These are phyloP conservation scores for Haematococcus lacustris DNA, from an alignment of 139 green algal species.

Conservation along the genomic window DNA sequence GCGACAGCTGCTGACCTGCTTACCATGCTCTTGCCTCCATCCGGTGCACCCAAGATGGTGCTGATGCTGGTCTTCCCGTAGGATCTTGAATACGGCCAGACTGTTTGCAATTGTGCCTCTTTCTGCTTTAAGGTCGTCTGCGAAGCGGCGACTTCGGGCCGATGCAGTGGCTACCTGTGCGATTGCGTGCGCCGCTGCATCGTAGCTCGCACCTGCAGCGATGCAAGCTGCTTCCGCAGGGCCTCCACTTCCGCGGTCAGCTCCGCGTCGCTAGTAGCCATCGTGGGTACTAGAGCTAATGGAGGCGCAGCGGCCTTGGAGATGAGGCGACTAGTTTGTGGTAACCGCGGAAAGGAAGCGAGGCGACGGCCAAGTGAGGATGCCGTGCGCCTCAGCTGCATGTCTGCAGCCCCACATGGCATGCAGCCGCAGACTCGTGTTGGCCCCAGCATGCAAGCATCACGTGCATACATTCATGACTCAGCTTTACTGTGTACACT, in stretches of 20 bases:
- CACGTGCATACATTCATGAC: too few relatives aligned
- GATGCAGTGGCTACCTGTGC: neutral
- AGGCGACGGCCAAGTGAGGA: too few relatives aligned
- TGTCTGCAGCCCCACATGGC: too few relatives aligned
- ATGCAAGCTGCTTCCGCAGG: conserved; percentile 21
- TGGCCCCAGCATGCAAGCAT: too few relatives aligned
- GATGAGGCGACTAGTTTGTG: neutral
- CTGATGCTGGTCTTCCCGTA: conserved; percentile 51
- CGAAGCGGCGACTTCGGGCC: neutral
- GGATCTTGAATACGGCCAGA: conserved; percentile 46
- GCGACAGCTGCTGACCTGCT: neutral
- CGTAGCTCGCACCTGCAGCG: conserved; percentile 26
- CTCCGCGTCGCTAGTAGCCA: neutral
- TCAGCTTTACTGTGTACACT: too few relatives aligned
- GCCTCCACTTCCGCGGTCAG: conserved; percentile 28
- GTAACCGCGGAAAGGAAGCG: too few relatives aligned
- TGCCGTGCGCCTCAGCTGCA: too few relatives aligned
- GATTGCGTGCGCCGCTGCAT: neutral
- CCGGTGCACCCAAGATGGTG: conserved; percentile 50
- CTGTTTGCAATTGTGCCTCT: conserved; percentile 25
- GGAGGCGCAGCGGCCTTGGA: neutral
- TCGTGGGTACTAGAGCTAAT: neutral
- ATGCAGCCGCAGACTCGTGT: too few relatives aligned
- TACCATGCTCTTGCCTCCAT: conserved; percentile 62
- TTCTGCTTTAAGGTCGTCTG: conserved; percentile 33